These are phyloP conservation scores for Waltiozyma sp. DNA, from an alignment of 1,139 yeast genomes.

Conservation along the genomic window DNA sequence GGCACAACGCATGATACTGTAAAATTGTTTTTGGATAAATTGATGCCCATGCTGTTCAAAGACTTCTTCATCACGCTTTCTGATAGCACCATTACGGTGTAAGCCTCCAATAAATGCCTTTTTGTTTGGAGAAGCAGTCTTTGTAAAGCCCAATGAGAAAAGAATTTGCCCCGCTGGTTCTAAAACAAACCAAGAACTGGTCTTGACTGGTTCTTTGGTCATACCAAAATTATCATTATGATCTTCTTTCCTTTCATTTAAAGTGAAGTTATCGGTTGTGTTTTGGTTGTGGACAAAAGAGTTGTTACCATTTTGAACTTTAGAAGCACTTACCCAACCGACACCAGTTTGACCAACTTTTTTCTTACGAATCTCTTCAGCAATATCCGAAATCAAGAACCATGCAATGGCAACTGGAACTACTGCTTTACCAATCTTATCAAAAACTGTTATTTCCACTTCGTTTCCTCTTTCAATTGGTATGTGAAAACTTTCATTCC, in stretches of 20 bases:
- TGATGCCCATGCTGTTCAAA: slow-evolving; percentile 96
- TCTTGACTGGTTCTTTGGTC: slow-evolving; percentile 20
- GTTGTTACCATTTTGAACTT: slow-evolving; percentile 25
- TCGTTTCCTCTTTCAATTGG: slow-evolving; percentile 87
- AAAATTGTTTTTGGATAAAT: slow-evolving; percentile 89
- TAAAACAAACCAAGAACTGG: slow-evolving; percentile 82
- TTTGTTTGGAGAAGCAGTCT: slow-evolving; percentile 39
- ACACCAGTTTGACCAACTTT: slow-evolving; percentile 73
- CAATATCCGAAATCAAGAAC: slow-evolving; percentile 81
- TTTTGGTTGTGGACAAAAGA: slow-evolving; percentile 4
- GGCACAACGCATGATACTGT: slow-evolving; percentile 94
- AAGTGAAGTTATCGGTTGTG: slow-evolving; percentile 16
- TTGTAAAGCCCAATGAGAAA: slow-evolving; percentile 69
- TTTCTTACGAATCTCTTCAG: slow-evolving; percentile 87
- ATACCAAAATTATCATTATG: slow-evolving; percentile 2
- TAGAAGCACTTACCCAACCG: slow-evolving; percentile 85
- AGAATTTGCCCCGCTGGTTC: slow-evolving; percentile 92
- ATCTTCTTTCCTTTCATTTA: slow-evolving; percentile 9
- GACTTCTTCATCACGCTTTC: slow-evolving; percentile 89
- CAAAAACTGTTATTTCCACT: slow-evolving; percentile 78
- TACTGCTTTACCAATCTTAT: slow-evolving; percentile 50
- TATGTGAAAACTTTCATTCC: slow-evolving; percentile 76
- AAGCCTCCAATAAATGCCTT: slow-evolving; percentile 40
- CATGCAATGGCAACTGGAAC: slow-evolving; percentile 92
- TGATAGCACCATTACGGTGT: slow-evolving; percentile 97